Conservation (phyloP, 108 stramenopile species). For the Skeletonema potamos region DNA sequence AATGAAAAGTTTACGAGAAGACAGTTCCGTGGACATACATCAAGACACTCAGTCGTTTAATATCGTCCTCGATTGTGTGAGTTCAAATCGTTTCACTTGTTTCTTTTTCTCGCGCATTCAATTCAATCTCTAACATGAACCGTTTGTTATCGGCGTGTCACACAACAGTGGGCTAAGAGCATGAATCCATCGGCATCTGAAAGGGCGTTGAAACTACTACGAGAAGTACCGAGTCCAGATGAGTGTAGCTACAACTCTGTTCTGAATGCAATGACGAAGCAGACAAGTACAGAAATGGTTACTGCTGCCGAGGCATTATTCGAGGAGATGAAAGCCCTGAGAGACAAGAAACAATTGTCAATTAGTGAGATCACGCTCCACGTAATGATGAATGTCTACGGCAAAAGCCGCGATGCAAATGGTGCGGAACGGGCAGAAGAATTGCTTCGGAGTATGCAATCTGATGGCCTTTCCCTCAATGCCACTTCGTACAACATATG, state of each 20-base stretch:
- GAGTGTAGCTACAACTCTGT: slow-evolving; percentile 41
- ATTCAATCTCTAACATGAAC: background rate
- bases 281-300: slow-evolving; percentile 15
- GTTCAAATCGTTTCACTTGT: background rate
- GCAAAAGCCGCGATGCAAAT: slow-evolving; percentile 12
- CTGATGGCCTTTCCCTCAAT: slow-evolving; percentile 9
- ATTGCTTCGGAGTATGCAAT: slow-evolving; percentile 47
- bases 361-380: slow-evolving; percentile 29
- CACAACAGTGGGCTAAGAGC: slow-evolving; percentile 31
- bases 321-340: slow-evolving; percentile 24
- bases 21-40: slow-evolving; percentile 9
- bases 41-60: slow-evolving; percentile 35
- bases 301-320: slow-evolving; percentile 15
- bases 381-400: slow-evolving; percentile 36
- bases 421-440: slow-evolving; percentile 51
- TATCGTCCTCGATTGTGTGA: slow-evolving; percentile 39
- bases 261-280: slow-evolving; percentile 24
- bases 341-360: background rate
- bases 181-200: slow-evolving; percentile 20
- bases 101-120: too few relatives aligned
- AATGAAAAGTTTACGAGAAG: slow-evolving; percentile 13
- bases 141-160: background rate
- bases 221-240: slow-evolving; percentile 26
- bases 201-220: slow-evolving; percentile 24
- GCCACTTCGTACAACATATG: slow-evolving; percentile 40